These are phyloP conservation scores for Bretziella fagacearum DNA, from an alignment of 2,329 filamentous ascomycete species.

Conservation along the genomic window DNA sequence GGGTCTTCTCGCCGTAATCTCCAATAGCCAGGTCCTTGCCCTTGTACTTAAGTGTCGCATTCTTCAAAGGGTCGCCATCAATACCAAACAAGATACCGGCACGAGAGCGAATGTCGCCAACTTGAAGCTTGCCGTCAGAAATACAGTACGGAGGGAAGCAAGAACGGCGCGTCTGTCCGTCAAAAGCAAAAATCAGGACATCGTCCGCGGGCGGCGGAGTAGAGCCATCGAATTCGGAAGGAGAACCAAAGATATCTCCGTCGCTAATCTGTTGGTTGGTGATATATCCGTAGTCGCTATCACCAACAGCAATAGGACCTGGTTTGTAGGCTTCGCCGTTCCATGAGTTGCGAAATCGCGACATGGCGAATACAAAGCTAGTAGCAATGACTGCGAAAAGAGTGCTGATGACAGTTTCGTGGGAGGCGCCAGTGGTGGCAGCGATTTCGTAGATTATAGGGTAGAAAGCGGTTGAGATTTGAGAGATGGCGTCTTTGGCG, in stretches of 20 bases:
- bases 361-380: slow-evolving; percentile 24
- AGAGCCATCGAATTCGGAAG: background rate
- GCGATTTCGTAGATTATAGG: slow-evolving; percentile 35
- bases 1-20: slow-evolving; percentile 22
- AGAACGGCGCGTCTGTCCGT: slow-evolving; percentile 6
- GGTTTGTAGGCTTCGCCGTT: slow-evolving; percentile 25
- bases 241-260: slow-evolving; percentile 20
- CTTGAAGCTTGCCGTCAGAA: slow-evolving; percentile 51
- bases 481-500: slow-evolving; percentile 25
- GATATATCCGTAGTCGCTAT: slow-evolving; percentile 68
- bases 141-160: slow-evolving; percentile 57
- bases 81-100: slow-evolving; percentile 49
- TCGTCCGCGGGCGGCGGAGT: slow-evolving; percentile 3
- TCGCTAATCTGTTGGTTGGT: slow-evolving; percentile 54
- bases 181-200: slow-evolving; percentile 6
- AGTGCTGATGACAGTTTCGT: slow-evolving; percentile 29
- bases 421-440: slow-evolving; percentile 32
- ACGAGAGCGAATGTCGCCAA: slow-evolving; percentile 50
- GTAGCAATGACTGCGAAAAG: slow-evolving; percentile 33
- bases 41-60: slow-evolving; percentile 41
- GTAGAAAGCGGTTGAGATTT: slow-evolving; percentile 25
- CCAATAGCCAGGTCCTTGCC: slow-evolving; percentile 35
- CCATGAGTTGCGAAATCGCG: slow-evolving; percentile 34
- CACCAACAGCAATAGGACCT: slow-evolving; percentile 40
- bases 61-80: slow-evolving; percentile 49